Evolutionary conservation across 2,329 filamentous ascomycete species (phyloP), one percentile per base, ranked within the genome.

Genomic region (Neospermospora avenae): DNA sequence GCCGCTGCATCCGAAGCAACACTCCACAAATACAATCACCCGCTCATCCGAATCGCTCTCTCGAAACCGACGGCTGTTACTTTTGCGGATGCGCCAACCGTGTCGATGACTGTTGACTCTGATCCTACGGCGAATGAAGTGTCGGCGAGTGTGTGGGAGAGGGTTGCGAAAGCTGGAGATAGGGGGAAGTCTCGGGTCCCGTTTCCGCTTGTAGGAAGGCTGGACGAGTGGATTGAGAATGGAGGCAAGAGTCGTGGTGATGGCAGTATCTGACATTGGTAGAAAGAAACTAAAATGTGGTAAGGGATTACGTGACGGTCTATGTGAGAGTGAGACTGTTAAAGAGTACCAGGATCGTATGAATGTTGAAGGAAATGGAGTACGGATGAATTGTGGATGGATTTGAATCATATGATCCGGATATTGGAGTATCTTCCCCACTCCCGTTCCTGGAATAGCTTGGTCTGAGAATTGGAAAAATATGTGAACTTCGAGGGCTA

Each of bases 51-150:
- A 61, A 79, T 92, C 39, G 77, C 77, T 24, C 75, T 92, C 55
- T 85, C 86, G 73, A 92, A 92, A 75, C 89, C 89, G 2, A 84
- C 87, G 13, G 89, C 89, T 0, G 86, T 92, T 20, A 82, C 85
- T 0, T 83, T 88, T 67, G 89, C 89, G 1, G 88, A 91, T 65
- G 86, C 85, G 11, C 87, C 89, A 0, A 79, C 81, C 4, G 84
- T 92, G 5, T 87, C 91, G 71, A 78, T 87, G 51, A 67, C 72
- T 5, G 35, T 68, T n/a, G 63, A 68, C 49, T 63, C 65, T 1
- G 41, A 66, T 57, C 65, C 67, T 8, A 42, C 42, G 10, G 54
- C 25, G 4, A 63, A 57, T 44, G 14, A 42, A 14, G 28, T 58
- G 11, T 56, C 52, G 8, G 45, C 60, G 56, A 37, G 39, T 13